Evolutionary conservation across 768 basidiomycete species (phyloP).

Genomic region (Fomitopsis pulvina): DNA sequence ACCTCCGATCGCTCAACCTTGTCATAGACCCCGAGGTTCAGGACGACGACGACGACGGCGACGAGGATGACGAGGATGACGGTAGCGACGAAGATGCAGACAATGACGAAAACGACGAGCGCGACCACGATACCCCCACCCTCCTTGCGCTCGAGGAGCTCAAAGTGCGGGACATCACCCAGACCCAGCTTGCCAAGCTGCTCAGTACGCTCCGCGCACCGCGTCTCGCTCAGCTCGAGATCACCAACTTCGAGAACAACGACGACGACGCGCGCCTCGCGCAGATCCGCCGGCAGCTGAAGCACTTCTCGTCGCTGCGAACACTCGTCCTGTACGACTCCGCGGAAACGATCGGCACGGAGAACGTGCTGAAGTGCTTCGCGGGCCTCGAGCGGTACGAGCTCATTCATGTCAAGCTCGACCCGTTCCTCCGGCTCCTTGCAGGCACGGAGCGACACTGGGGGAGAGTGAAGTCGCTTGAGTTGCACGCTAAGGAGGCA

Average conservation of each 20-base stretch:
- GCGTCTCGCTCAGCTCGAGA: neutral
- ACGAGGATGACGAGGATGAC: neutral
- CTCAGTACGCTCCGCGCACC: neutral
- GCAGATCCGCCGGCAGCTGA: neutral
- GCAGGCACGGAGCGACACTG: neutral
- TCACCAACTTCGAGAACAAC: neutral
- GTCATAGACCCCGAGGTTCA: neutral
- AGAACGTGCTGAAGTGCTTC: neutral
- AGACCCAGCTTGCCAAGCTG: neutral
- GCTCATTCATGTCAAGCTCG: neutral
- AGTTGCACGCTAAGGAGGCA: neutral
- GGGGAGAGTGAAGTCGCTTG: neutral
- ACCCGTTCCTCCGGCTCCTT: neutral
- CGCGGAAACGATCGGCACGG: neutral
- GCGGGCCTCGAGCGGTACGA: neutral
- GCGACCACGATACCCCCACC: neutral
- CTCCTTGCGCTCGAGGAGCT: neutral
- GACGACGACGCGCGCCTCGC: neutral
- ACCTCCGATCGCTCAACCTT: neutral
- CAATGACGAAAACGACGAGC: neutral
- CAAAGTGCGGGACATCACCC: neutral
- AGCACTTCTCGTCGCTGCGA: neutral
- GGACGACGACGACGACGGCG: neutral
- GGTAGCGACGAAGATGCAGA: neutral
- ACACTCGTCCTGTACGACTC: neutral